Evolutionary conservation across 164 flowering plant species (phyloP), one percentile per base, ranked within the genome.

Genomic region (Magnolia sinica): DNA sequence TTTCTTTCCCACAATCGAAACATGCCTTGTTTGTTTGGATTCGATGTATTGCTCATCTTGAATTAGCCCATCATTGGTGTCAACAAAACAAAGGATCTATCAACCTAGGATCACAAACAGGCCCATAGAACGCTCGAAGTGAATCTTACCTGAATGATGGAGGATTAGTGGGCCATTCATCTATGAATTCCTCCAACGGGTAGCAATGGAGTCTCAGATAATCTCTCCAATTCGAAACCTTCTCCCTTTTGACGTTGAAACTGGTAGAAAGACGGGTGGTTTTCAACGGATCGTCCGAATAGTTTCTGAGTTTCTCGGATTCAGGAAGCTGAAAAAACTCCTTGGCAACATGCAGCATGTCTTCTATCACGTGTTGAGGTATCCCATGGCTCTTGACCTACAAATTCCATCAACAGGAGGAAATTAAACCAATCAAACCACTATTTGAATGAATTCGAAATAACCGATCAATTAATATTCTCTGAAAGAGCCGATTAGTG

Each of bases 221-320:
- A 49, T 91, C 94, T 31, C 94, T 89, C 92, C 94, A 90, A 68
- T 82, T 89, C 1, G 88, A 68, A 0, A 87, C 87, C 74, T 84
- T 82, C 64, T 90, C 92, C 0, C 84, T 86, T 73, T 80, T 85
- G 0, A 87, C 85, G 67, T 90, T 90, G 75, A 90, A 90, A 70
- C 94, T 89, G 1, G 92, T 88, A 8, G 91, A 87, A 1, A 90
- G 83, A 64, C 91, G 79, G 8, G 77, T 76, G 1, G 88, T 61
- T 74, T 85, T 90, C 9, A 81, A 14, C 3, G 90, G 86, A 45
- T 90, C 91, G 16, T 82, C 85, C 1, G 92, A 88, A 80, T 88
- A 89, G 37, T 66, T 70, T 77, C 85, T 87, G 82, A 88, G 1
- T 76, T 89, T 85, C 78, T 90, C 90, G 6, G 82, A 80, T 67